Base-by-base conservation (phyloP, 768 basidiomycete genomes). In the Suillus discolor region DNA sequence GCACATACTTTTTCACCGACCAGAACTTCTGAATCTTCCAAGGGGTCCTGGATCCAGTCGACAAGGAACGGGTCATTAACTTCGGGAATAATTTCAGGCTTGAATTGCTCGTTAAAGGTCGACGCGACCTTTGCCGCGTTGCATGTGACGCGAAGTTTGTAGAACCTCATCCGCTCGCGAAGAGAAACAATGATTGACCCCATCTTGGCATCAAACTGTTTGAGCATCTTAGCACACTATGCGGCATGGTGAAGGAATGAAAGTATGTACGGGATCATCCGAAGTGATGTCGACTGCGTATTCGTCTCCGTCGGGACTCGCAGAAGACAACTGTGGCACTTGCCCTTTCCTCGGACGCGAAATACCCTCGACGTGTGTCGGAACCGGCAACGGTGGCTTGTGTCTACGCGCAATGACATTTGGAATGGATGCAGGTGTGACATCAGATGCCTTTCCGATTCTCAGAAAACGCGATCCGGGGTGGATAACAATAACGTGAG, bases 11-110 rank as follows among this genome's bases (percentile, higher is more conserved):
- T 83, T 64, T 93, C 92, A 6, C 94, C 94, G 38, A 93, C 81
- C 34, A 91, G 75, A 61, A 83, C 80, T 18, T 39, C 57, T 44
- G 70, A 62, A 28, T 87, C 85, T 34, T 87, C 83, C 16, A 77
- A 73, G 18, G 81, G 78, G 1, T 81, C 77, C 25, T 86, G 84
- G 36, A 94, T 89, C 96, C 96, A 99, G 60, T 96, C 92, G 12
- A 94, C 83, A 53, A 87, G 81, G 74, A 87, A 92, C 13, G 90
- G 88, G 73, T 97, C 96, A 70, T 94, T 94, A 59, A 87, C 83
- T 67, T 94, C 93, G 8, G 88, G 84, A 44, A 98, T 93, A n/a
- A 85, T 85, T 72, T 96, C 93, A 3, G 94, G 91, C 72, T 87
- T 87, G 75, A 94, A 93, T 66, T 89, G 89, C 65, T 87, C 87